Base-by-base conservation (phyloP, 345 rosid species). In the Raphanus sativus region DNA sequence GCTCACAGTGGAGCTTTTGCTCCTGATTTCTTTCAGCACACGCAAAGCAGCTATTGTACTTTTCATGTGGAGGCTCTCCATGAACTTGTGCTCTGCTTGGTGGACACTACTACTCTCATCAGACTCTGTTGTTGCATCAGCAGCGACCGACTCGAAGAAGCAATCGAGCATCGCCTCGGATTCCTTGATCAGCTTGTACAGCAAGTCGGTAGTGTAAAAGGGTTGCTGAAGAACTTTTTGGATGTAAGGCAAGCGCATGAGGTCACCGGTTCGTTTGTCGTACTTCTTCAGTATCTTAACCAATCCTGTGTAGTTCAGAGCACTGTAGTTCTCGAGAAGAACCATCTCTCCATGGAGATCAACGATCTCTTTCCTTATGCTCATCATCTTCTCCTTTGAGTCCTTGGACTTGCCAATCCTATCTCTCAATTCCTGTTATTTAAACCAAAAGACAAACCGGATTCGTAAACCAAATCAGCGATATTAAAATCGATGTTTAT, bases 261-360 rank as follows among this genome's bases (percentile, higher is more conserved):
- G 83, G 70, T 97, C 96, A 55, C 98, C 97, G 0, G 99, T 95
- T 83, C 99, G 69, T 76, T 93, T 95, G 81, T 95, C 99, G 42
- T 89, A 95, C 86, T 92, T 95, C 89, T 95, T 93, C 50, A 92
- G 79, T 78, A 95, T 95, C 80, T 95, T 95, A 48, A 86, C 98
- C 87, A 96, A 65, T 75, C 99, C 98, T 91, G 98, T 95, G 70
- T 93, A 93, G 75, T 95, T 95, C n/a, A 95, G 96, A 67, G 98
- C 93, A 73, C 99, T 95, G 59, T 95, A 95, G 71, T 93, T 95
- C 86, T 92, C 98, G 30, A 95, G 85, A 70, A 95, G 81, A 76
- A 95, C 97, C 99, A 95, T 95, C 76, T 95, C 99, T 36, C 99
- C 98, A 26, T 93, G 99, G 70, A 95, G 89, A 74, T 91, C 99